Percentiles rank a stretch among this genome's conserved stretches.
These are phyloP conservation scores for Candida labiduridarum DNA, from an alignment of 1,139 yeast species.

Conservation along the genomic window DNA sequence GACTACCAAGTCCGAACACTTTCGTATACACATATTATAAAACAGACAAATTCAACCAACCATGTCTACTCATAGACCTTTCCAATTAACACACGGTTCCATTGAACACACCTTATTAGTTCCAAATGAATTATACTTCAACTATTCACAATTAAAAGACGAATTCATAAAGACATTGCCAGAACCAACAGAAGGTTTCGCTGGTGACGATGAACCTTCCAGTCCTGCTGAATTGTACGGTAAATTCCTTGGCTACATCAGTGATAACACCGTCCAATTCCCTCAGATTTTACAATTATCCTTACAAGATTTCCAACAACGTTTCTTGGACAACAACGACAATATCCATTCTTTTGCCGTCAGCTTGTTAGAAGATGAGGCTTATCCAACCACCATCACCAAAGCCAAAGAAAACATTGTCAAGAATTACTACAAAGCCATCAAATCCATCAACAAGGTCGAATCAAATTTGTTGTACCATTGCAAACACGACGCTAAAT, in stretches of 20 bases:
- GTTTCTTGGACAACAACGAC: constrained; percentile 57
- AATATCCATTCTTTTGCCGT: constrained; percentile 94
- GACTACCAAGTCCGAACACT: neutral
- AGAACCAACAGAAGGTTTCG: constrained; percentile 77
- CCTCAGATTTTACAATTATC: constrained; percentile 71
- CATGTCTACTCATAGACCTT: constrained; percentile 52
- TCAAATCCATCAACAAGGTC: constrained; percentile 44
- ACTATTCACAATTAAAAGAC: constrained; percentile 85
- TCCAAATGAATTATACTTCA: constrained; percentile 77
- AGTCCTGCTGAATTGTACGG: constrained; percentile 86
- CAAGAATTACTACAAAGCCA: constrained; percentile 70
- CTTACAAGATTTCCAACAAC: constrained; percentile 79
- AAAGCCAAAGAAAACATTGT: constrained; percentile 71
- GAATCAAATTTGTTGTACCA: constrained; percentile 55
- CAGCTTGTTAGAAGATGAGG: constrained; percentile 52
- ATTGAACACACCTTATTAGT: constrained; percentile 87
- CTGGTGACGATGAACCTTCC: constrained; percentile 87
- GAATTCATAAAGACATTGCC: constrained; percentile 82
- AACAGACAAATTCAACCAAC: neutral
- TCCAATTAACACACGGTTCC: constrained; percentile 80
- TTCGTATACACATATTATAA: neutral
- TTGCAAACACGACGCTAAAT: constrained; percentile 48
- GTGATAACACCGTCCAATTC: constrained; percentile 61
- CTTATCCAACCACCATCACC: constrained; percentile 63
- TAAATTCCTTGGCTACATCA: constrained; percentile 79